phyloP scores from a whole-genome alignment of 768 basidiomycete genomes.

The Aureoboletus auriporus region DNA sequence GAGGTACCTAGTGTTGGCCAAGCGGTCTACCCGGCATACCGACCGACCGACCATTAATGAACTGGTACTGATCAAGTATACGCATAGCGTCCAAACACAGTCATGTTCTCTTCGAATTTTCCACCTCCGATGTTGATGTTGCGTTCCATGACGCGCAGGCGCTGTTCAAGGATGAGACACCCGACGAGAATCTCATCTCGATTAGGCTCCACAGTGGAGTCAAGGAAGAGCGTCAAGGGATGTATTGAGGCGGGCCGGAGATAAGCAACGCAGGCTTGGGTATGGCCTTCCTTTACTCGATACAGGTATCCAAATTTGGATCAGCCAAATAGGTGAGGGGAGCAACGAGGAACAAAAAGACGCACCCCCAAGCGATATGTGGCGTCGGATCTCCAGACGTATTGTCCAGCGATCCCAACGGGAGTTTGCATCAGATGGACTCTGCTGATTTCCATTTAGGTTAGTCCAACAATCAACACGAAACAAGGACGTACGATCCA shows the following conservation, averaged over 20 bases:
- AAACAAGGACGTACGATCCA: slow-evolving; percentile 8
- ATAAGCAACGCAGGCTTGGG: slow-evolving; percentile 6
- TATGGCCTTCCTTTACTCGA: neutral
- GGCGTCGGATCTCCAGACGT: slow-evolving; percentile 13
- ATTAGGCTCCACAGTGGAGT: slow-evolving; percentile 2
- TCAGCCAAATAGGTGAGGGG: neutral
- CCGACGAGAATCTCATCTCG: slow-evolving; percentile 13
- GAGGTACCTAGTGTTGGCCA: too few species aligned
- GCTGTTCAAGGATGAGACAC: slow-evolving; percentile 14
- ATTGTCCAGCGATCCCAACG: neutral
- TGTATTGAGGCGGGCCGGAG: slow-evolving; percentile 5
- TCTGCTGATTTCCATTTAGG: slow-evolving; percentile 1
- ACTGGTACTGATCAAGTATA: neutral
- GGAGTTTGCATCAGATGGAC: slow-evolving; percentile 8
- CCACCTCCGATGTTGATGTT: slow-evolving; percentile 7
- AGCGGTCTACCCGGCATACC: too few species aligned
- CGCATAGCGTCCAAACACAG: slow-evolving; percentile 5
- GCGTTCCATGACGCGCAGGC: slow-evolving; percentile 7
- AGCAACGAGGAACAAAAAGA: neutral
- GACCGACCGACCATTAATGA: too few species aligned
- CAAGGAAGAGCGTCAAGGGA: slow-evolving; percentile 9
- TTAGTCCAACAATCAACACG: too few species aligned
- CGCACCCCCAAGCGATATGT: slow-evolving; percentile 10
- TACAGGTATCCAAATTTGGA: slow-evolving; percentile 5
- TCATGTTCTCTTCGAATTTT: slow-evolving; percentile 12